Evolutionary conservation across 495 filamentous ascomycete species (phyloP).

Genomic region (Talaromyces trachyspermus): DNA sequence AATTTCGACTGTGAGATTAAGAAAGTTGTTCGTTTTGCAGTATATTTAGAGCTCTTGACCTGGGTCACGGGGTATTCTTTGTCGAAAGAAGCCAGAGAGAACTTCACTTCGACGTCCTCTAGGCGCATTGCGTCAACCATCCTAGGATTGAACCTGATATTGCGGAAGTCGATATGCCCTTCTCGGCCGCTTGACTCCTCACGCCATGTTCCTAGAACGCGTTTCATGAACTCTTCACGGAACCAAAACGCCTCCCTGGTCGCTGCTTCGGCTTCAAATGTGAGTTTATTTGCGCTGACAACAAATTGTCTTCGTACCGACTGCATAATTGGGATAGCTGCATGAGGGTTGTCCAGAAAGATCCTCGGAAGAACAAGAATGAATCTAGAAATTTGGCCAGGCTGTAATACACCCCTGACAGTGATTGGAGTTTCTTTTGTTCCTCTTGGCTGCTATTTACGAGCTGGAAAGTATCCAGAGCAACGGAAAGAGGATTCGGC

Average conservation of each 20-base stretch:
- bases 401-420: slow-evolving; percentile 57
- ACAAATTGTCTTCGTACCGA: slow-evolving; percentile 79
- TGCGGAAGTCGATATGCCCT: slow-evolving; percentile 69
- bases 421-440: slow-evolving; percentile 29
- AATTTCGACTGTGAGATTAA: slow-evolving; percentile 59
- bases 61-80: slow-evolving; percentile 21
- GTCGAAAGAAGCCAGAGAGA: slow-evolving; percentile 33
- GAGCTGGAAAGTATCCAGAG: slow-evolving; percentile 10
- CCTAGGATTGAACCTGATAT: slow-evolving; percentile 59
- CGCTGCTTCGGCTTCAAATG: slow-evolving; percentile 69
- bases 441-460: not conserved
- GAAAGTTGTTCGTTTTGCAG: slow-evolving; percentile 61
- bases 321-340: slow-evolving; percentile 73
- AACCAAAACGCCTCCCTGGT: slow-evolving; percentile 89
- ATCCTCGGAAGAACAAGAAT: slow-evolving; percentile 70
- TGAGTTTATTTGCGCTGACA: slow-evolving; percentile 68
- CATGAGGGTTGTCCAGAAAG: slow-evolving; percentile 67
- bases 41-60: slow-evolving; percentile 42
- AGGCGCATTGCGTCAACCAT: slow-evolving; percentile 82
- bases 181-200: slow-evolving; percentile 49
- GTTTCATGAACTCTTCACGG: slow-evolving; percentile 71
- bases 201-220: slow-evolving; percentile 63
- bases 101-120: slow-evolving; percentile 68
- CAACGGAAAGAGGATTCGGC: slow-evolving; percentile 61
- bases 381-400: slow-evolving; percentile 70